Base-by-base conservation (phyloP, 2,329 filamentous ascomycete genomes). In the Thyridium curvatum region DNA sequence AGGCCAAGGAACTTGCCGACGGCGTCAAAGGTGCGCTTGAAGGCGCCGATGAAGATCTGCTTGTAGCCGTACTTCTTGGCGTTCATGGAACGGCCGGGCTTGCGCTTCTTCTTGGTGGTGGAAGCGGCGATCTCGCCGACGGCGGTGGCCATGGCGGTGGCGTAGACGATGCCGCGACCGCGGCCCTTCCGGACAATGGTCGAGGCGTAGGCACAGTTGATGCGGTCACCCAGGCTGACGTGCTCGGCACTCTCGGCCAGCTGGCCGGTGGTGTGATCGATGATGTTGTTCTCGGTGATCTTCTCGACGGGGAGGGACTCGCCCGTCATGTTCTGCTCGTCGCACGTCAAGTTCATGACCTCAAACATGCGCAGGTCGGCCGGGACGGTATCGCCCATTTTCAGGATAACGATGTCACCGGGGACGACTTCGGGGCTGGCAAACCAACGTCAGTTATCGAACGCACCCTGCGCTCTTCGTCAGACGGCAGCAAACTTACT, bases 331-430 rank as follows among this genome's bases (percentile, higher is more conserved):
- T 84, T 78, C 34, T 82, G 81, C 59, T 89, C 84, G 50, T 94
- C 87, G 52, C 84, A 87, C 44, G 80, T 79, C 34, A 89, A 71
- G 56, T 93, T 91, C 75, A 90, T 85, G 42, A 74, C 76, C 52
- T 87, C 81, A 48, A 85, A 72, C 15, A 83, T 60, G 39, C 82
- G 78, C 31, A 88, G 58, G 52, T 89, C 84, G 30, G 84, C 84
- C 9, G 84, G 84, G 31, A 88, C 74, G 4, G 82, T 85, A 57
- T 87, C 84, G 42, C 84, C 84, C 60, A 78, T 84, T 62, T 77
- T 82, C 51, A 82, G 68, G 30, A 74, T 63, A 43, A 82, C 68
- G 41, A 88, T 69, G 45, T 89, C 84, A 32, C 84, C 86, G n/a
- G 79, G 79, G 1, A 87, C 79, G 30, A 87, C 74, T 41, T 79